Conservation (phyloP, 495 filamentous ascomycete species). For the Neurospora sp. region DNA sequence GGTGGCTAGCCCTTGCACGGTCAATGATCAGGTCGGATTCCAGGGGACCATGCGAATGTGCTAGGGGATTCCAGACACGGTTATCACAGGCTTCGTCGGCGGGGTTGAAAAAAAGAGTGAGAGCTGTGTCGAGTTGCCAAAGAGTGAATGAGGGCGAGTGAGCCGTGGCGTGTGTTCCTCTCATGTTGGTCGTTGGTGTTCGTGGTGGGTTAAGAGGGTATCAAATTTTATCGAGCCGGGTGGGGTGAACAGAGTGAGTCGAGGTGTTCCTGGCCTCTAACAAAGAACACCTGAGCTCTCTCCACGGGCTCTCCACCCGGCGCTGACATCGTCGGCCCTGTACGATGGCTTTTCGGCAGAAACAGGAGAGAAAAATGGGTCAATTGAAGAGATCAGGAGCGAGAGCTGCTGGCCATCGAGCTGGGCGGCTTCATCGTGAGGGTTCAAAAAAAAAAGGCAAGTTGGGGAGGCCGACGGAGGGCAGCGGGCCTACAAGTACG, state of each 20-base stretch:
- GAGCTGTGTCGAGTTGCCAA: neutral
- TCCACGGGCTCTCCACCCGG: neutral
- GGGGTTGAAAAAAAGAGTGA: neutral
- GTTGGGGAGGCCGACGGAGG: neutral
- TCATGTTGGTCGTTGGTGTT: neutral
- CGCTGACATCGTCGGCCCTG: neutral
- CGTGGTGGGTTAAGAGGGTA: neutral
- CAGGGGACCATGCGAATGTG: neutral
- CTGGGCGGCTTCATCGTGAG: neutral
- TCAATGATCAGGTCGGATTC: neutral
- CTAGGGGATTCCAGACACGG: neutral
- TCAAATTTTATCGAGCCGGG: neutral
- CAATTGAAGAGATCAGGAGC: conserved; percentile 1
- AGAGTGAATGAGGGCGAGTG: neutral
- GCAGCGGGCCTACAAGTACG: neutral
- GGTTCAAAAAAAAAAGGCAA: neutral
- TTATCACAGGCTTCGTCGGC: neutral
- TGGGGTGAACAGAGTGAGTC: neutral
- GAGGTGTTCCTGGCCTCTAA: neutral
- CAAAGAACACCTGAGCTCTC: neutral
- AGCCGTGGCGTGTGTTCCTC: neutral
- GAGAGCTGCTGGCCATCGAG: neutral
- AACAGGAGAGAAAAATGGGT: neutral
- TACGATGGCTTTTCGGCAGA: neutral
- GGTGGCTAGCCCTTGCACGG: neutral